Base-by-base conservation (phyloP, 1,139 yeast species). In the Saccharomyces hybrid region DNA sequence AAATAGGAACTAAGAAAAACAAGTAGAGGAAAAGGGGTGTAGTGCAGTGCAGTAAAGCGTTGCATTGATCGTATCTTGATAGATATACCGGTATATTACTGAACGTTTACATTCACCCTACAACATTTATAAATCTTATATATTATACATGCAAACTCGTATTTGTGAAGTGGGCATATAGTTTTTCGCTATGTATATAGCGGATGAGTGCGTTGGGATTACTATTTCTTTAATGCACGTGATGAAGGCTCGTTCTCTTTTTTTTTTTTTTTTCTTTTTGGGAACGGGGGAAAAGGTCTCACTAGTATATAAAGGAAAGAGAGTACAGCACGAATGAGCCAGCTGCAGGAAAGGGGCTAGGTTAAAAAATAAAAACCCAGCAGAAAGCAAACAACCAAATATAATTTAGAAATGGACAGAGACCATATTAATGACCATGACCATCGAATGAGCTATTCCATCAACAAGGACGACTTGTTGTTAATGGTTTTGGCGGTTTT, bases 401-500 rank as follows among this genome's bases (percentile, higher is more conserved):
- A 14, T 5, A 20, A 38, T 11, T 4, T 11, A 38, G 11, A 20
- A 38, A 38, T 38, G 44, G 44, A 16, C 20, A 38, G 44, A 38
- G 25, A 16, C 25, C 25, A 23, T 23, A 11, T 6, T 4, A 23
- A 46, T 11, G 31, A 13, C 13, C 25, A 23, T 23, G 14, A 46
- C 31, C 44, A 46, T 14, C 25, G 44, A 46, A 27, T 46, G 31
- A 46, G 41, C 7, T 60, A 55, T 42, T 55, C 65, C 13, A 53
- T 64, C 25, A 61, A 64, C 55, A 63, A 61, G 50, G 56, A 63
- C 49, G 70, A 66, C 54, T 47, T 64, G 6, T 14, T 64, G 27
- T 53, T 65, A 46, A 52, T 60, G 13, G 20, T 61, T 2, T 29
- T 66, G 6, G 59, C 65, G 2, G 53, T 64, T 3, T 57, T 67